Percentiles rank a stretch among this genome's conserved stretches.
Evolutionary conservation across 495 filamentous ascomycete species (phyloP).

Genomic region (Parmelia sp.): DNA sequence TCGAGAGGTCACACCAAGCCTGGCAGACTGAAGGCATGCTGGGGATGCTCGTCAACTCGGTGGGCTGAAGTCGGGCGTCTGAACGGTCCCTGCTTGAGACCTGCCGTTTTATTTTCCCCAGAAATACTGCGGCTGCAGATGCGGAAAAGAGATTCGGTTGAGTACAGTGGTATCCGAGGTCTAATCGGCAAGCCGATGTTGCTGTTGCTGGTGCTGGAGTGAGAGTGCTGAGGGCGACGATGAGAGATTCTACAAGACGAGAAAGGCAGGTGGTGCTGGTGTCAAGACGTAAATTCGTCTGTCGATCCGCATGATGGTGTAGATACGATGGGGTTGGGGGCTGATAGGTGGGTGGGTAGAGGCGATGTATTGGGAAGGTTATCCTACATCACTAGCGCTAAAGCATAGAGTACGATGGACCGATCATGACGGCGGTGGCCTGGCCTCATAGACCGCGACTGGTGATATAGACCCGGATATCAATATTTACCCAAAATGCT

Average conservation of each 20-base stretch:
- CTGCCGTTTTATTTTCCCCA: constrained; percentile 46
- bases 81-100: constrained; percentile 34
- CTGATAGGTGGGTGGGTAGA: constrained; percentile 31
- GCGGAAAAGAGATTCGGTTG: background rate
- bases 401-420: too few relatives aligned
- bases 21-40: constrained; percentile 77
- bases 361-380: constrained; percentile 47
- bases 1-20: constrained; percentile 74
- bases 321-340: background rate
- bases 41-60: constrained; percentile 51
- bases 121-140: constrained; percentile 39
- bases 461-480: too few relatives aligned
- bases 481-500: too few relatives aligned
- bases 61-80: background rate
- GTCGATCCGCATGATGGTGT: background rate
- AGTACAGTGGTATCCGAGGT: background rate
- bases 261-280: background rate
- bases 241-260: background rate
- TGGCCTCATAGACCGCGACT: too few relatives aligned
- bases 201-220: background rate
- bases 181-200: background rate
- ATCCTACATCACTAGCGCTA: too few relatives aligned
- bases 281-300: background rate
- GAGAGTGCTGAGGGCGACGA: constrained; percentile 1
- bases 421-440: too few relatives aligned